These are phyloP conservation scores for Metschnikowia borealis DNA, from an alignment of 805 yeast species.

Conservation along the genomic window DNA sequence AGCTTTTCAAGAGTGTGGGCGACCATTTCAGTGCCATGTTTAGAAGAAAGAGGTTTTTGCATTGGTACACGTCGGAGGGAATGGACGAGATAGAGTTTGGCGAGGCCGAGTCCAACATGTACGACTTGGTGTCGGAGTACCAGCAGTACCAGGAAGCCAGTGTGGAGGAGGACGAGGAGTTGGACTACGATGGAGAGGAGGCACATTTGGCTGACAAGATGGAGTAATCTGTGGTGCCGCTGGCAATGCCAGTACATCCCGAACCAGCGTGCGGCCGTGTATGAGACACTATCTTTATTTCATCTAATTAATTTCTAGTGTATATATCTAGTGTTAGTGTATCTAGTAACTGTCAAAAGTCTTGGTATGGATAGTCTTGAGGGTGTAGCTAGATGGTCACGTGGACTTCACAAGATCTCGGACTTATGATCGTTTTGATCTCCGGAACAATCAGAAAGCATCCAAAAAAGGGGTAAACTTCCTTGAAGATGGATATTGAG, in stretches of 20 bases:
- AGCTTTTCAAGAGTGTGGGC: conserved; percentile 83
- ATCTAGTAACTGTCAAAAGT: background rate
- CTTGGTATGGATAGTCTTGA: too few species aligned
- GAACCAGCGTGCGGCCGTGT: background rate
- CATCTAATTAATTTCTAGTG: conserved; percentile 7
- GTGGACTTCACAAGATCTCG: too few species aligned
- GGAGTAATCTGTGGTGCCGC: conserved; percentile 24
- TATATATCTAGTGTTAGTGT: conserved; percentile 1
- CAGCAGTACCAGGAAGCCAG: conserved; percentile 89
- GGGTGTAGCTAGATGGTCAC: too few species aligned
- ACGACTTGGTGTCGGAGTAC: conserved; percentile 80
- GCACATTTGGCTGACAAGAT: conserved; percentile 53
- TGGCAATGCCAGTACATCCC: background rate
- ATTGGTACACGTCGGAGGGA: conserved; percentile 94
- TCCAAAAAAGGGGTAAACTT: too few species aligned
- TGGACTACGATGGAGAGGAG: conserved; percentile 63
- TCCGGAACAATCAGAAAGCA: too few species aligned
- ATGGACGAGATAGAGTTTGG: conserved; percentile 94
- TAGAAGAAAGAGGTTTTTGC: conserved; percentile 90
- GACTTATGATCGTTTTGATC: too few species aligned
- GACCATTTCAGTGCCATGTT: conserved; percentile 90
- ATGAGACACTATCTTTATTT: conserved; percentile 5
- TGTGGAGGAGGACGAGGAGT: conserved; percentile 70
- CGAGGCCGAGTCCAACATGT: conserved; percentile 90
- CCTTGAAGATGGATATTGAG: too few species aligned